These are phyloP conservation scores for Vitis hybrid DNA, from an alignment of 177 flowering plant genomes.

Conservation along the genomic window DNA sequence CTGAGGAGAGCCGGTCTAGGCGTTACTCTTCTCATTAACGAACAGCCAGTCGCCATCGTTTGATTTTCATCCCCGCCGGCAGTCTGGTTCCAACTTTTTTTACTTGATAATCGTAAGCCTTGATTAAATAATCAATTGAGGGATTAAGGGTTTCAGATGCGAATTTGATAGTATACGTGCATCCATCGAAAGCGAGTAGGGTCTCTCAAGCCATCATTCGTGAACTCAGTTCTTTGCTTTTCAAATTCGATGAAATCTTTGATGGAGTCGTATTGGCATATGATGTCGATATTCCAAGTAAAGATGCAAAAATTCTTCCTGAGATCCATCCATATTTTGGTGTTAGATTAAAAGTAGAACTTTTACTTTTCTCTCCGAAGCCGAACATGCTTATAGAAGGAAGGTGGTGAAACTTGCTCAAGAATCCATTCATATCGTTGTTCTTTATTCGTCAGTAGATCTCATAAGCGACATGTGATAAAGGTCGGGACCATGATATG, in stretches of 20 bases:
- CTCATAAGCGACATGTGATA: conserved; percentile 64
- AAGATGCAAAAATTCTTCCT: conserved; percentile 53
- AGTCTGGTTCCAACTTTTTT: no score
- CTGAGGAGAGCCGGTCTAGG: no score
- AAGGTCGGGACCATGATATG: conserved; percentile 71
- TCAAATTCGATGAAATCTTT: conserved; percentile 74
- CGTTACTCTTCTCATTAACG: no score
- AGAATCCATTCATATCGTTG: conserved; percentile 69
- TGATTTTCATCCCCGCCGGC: no score
- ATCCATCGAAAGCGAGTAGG: conserved; percentile 60
- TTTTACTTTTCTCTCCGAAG: no score
- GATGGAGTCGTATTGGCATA: conserved; percentile 86
- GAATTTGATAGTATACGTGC: conserved; percentile 56
- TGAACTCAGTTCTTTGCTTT: conserved; percentile 66
- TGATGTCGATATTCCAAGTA: conserved; percentile 31
- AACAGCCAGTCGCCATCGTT: no score
- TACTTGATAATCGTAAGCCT: no score
- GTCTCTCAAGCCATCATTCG: conserved; percentile 45
- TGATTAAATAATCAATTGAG: conserved; percentile 37
- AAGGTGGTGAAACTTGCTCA: conserved; percentile 68
- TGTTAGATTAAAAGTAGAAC: conserved; percentile 52
- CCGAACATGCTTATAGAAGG: conserved; percentile 81
- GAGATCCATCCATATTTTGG: conserved; percentile 70
- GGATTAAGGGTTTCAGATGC: conserved; percentile 56
- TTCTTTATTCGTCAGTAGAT: conserved; percentile 64